Evolutionary conservation across 345 rosid species (phyloP).

Genomic region (Aquilaria sinensis): DNA sequence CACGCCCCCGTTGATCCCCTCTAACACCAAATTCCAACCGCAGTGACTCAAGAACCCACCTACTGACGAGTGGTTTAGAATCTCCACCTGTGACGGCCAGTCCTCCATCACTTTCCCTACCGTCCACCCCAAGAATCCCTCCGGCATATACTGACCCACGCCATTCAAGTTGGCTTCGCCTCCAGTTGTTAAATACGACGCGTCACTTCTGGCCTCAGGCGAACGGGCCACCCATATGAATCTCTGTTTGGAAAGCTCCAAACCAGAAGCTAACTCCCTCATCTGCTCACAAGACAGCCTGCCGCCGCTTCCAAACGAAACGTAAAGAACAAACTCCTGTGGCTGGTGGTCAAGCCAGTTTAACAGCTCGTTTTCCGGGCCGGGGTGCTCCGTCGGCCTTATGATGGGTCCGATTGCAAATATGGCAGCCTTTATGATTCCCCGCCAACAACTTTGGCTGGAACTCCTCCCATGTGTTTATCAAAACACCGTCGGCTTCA

Average conservation of each 20-base stretch:
- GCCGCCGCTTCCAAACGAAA: conserved; percentile 76
- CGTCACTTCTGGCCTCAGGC: conserved; percentile 13
- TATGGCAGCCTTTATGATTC: conserved; percentile 23
- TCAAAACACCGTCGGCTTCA: conserved; percentile 42
- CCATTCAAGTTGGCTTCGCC: not conserved
- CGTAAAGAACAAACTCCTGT: conserved; percentile 41
- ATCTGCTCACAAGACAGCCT: conserved; percentile 32
- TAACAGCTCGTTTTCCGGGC: not conserved
- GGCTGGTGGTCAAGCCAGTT: conserved; percentile 53
- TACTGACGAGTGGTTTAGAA: no score
- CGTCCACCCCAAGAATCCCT: no score
- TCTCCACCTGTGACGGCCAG: no score
- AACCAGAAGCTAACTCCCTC: conserved; percentile 22
- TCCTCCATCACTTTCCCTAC: no score
- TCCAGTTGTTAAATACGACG: conserved; percentile 17
- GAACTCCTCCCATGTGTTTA: conserved; percentile 14
- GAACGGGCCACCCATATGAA: conserved; percentile 30
- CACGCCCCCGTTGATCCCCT: no score
- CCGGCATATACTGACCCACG: no score
- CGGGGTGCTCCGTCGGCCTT: conserved; percentile 4
- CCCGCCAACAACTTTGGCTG: conserved; percentile 23
- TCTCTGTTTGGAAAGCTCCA: conserved; percentile 48
- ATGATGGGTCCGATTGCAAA: conserved; percentile 45
- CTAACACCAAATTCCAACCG: no score
- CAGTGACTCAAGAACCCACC: no score